Conservation (phyloP, 1,139 yeast genomes). For the Blastobotrys illinoisensis region DNA sequence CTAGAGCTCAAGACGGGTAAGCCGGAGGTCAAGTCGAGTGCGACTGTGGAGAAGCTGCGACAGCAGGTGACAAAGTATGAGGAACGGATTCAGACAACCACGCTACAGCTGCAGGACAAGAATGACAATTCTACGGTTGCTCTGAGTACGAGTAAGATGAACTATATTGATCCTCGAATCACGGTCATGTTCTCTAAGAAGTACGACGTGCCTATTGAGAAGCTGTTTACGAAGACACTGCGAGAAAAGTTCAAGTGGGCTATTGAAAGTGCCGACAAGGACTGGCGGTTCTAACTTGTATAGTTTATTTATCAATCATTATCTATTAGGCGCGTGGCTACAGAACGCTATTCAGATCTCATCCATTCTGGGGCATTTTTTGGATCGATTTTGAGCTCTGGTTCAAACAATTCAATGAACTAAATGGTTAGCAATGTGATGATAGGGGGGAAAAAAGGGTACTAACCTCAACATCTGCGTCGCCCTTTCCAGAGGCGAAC, state of each 20-base stretch:
- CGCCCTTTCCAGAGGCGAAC: slow-evolving; percentile 91
- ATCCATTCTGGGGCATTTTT: slow-evolving; percentile 32
- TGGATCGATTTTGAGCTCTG: slow-evolving; percentile 25
- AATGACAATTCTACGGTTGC: slow-evolving; percentile 95
- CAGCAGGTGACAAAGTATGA: slow-evolving; percentile 70
- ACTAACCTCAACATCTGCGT: slow-evolving; percentile 56
- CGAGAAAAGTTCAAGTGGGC: slow-evolving; percentile 97
- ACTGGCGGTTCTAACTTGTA: slow-evolving; percentile 65
- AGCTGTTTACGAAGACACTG: slow-evolving; percentile 81
- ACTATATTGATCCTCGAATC: slow-evolving; percentile 91
- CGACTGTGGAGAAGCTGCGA: slow-evolving; percentile 66
- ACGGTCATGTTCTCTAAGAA: slow-evolving; percentile 87
- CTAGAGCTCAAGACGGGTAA: slow-evolving; percentile 58
- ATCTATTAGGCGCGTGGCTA: too few relatives aligned
- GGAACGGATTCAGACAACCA: slow-evolving; percentile 60
- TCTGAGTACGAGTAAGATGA: slow-evolving; percentile 86
- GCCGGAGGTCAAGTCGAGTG: slow-evolving; percentile 47
- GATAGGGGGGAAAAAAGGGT: slow-evolving; percentile 18
- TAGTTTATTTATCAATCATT: background rate
- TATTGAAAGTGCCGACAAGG: slow-evolving; percentile 77
- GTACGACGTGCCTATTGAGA: slow-evolving; percentile 85
- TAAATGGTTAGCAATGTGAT: slow-evolving; percentile 1
- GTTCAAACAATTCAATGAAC: slow-evolving; percentile 28
- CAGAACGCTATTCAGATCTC: slow-evolving; percentile 4
- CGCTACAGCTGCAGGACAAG: slow-evolving; percentile 77